Evolutionary conservation across 192 early-diverging fungal species (phyloP), one percentile per base, ranked within the genome.

Genomic region (Gaertneriomyces sp.): DNA sequence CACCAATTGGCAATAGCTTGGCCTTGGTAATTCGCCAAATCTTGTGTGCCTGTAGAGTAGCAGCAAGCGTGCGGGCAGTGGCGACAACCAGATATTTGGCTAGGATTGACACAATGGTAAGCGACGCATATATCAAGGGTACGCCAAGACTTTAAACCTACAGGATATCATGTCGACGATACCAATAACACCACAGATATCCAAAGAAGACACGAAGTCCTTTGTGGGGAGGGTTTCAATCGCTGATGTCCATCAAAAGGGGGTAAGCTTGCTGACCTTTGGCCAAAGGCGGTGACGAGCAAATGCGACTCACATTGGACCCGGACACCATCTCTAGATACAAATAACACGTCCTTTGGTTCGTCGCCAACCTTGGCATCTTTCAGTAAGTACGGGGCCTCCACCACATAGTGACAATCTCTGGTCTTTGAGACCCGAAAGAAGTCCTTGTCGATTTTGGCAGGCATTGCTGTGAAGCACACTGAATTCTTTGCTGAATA

Each of bases 11-110:
- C 38, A 82, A 59, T 14, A 69, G 47, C 14, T 43, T 55, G 44
- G 60, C 75, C 7, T 58, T 57, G 11, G 74, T 76, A 17, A 84
- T 73, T 12, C 66, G 53, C 82, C 82, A 84, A n/a, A 81, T 62
- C 58, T 84, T 84, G 67, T 81, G 79, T 5, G 74, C 17, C 59
- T 84, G 82, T 38, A 84, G 50, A 14, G 82, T 80, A 9, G 69
- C 78, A 6, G 78, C 77, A 7, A 84, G 70, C 12, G 57, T 63
- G 19, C 78, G 68, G 6, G 71, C 59, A 6, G 79, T 81, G 33
- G 68, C 76, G 19, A 79, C 72, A 50, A 84, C 66, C 3, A 84
- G 60, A 58, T 79, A 79, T 51, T 71, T 74, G 14, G 63, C 80
- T 81, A 60, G 7, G 14, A 47, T 2, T 6, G 19, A 45, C 10